Conservation (phyloP, 805 yeast species). For the Saccharomycopsis synnaedendra region DNA sequence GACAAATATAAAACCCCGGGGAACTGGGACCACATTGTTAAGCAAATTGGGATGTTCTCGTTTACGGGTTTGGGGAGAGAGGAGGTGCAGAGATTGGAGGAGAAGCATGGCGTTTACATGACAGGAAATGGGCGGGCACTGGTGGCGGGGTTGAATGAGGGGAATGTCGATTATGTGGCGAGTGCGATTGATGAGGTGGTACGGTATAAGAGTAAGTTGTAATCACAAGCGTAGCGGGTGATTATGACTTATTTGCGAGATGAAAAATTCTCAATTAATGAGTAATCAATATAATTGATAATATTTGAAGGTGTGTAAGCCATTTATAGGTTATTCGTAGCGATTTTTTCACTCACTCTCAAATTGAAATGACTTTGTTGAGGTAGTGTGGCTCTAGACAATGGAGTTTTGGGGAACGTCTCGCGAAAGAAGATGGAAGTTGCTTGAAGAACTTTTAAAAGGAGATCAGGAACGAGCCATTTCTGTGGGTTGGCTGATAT, state of each 20-base stretch:
- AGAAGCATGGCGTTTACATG: constrained; percentile 68
- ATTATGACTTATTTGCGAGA: not conserved
- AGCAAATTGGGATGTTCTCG: constrained; percentile 95
- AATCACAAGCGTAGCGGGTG: too few species aligned
- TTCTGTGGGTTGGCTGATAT: too few species aligned
- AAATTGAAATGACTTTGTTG: too few species aligned
- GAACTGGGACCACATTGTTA: constrained; percentile 76
- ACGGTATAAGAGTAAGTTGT: not conserved
- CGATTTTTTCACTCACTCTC: too few species aligned
- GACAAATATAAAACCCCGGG: constrained; percentile 37
- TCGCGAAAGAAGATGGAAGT: too few species aligned
- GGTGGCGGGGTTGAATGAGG: constrained; percentile 75
- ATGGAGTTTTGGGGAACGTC: too few species aligned
- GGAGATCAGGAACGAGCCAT: too few species aligned
- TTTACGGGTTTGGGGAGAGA: constrained; percentile 69
- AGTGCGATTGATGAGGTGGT: constrained; percentile 42
- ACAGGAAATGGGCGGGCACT: constrained; percentile 89
- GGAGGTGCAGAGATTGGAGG: constrained; percentile 62
- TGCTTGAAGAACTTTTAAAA: too few species aligned
- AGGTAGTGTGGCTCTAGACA: too few species aligned
- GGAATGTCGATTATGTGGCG: constrained; percentile 68
- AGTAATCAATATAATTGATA: too few species aligned
- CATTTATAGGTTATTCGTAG: too few species aligned
- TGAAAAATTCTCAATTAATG: not conserved
- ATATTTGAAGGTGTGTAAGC: too few species aligned